These are phyloP conservation scores for Cadophora sp. DNA, from an alignment of 2,329 filamentous ascomycete genomes.

Conservation along the genomic window DNA sequence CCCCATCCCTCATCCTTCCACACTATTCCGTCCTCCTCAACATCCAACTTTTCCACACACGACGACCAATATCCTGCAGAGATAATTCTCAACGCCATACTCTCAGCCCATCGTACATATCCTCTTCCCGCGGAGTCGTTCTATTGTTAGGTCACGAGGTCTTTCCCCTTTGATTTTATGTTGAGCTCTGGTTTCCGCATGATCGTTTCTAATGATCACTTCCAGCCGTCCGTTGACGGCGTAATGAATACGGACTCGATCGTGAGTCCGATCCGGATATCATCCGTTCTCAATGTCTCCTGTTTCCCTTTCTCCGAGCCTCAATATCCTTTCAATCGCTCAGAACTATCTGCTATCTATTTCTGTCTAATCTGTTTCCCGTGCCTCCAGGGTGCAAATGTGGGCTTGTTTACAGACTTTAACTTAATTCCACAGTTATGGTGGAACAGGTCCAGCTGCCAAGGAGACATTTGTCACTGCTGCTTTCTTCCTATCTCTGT, in stretches of 20 bases:
- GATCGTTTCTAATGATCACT: neutral
- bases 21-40: neutral
- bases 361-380: conserved; percentile 16
- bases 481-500: conserved; percentile 19
- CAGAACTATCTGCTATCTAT: conserved; percentile 5
- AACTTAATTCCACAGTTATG: neutral
- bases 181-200: neutral
- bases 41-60: neutral
- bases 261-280: neutral
- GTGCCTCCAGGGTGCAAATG: neutral
- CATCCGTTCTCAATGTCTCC: neutral
- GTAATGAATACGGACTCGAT: neutral
- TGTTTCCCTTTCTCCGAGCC: conserved; percentile 6
- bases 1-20: neutral
- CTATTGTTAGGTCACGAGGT: neutral
- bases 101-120: neutral
- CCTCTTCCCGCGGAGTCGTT: neutral
- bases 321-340: neutral
- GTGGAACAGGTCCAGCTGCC: neutral
- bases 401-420: neutral
- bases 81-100: neutral
- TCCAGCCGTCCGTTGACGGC: neutral
- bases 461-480: conserved; percentile 8
- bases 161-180: no score
- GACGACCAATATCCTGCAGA: neutral